Percentiles rank a stretch among this genome's conserved stretches.
Conservation (phyloP, 495 filamentous ascomycete genomes). For the Podospora fimiseda region DNA sequence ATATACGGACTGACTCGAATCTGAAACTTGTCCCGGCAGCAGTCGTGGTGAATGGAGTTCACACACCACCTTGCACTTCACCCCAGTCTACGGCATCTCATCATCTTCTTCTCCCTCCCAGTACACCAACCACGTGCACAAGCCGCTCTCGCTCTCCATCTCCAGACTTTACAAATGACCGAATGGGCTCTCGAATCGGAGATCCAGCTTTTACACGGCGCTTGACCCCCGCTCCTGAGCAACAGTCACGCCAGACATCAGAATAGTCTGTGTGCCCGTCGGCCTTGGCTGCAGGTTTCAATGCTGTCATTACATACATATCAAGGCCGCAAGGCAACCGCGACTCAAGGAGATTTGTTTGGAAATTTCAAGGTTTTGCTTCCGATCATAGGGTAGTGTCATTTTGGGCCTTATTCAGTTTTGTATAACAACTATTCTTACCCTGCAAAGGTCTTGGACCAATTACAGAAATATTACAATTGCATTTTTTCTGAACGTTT, state of each 20-base stretch:
- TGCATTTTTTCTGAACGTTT: too few relatives aligned
- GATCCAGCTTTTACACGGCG: constrained; percentile 44
- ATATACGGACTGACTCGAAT: constrained; percentile 34
- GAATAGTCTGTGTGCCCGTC: not conserved
- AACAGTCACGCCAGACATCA: constrained; percentile 14
- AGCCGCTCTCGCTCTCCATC: constrained; percentile 40
- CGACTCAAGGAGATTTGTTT: too few relatives aligned
- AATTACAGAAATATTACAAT: too few relatives aligned
- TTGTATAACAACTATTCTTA: not conserved
- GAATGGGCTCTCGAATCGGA: constrained; percentile 60
- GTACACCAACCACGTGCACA: constrained; percentile 44
- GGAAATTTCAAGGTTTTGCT: not conserved
- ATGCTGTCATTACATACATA: not conserved
- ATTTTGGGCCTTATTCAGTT: not conserved
- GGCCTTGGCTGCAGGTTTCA: not conserved
- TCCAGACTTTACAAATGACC: constrained; percentile 55
- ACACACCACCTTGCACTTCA: constrained; percentile 14
- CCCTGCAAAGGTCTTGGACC: not conserved
- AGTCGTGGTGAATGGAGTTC: constrained; percentile 1
- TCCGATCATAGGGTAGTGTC: not conserved
- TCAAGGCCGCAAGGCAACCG: not conserved
- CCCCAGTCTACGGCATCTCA: constrained; percentile 44
- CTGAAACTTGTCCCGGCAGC: constrained; percentile 3
- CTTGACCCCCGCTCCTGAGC: constrained; percentile 38
- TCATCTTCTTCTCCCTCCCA: constrained; percentile 38